Percentiles rank a stretch among this genome's conserved stretches.
These are phyloP conservation scores for Ascosphaera apis DNA, from an alignment of 2,329 filamentous ascomycete genomes.

Conservation along the genomic window DNA sequence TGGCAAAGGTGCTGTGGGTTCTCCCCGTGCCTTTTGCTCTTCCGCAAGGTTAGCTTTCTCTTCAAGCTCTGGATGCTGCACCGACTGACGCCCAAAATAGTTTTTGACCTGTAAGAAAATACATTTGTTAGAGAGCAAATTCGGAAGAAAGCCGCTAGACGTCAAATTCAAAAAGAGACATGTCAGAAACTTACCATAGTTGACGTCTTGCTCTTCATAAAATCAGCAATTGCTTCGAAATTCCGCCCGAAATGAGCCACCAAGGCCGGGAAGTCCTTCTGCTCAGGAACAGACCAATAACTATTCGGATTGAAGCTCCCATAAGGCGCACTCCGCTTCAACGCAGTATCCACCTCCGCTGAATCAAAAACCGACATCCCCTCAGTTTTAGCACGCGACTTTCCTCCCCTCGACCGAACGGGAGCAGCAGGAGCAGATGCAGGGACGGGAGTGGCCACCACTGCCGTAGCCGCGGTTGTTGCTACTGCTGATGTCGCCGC, in stretches of 20 bases:
- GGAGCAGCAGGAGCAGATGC: not conserved
- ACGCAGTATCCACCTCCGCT: too few relatives aligned
- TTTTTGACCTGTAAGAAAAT: constrained; percentile 22
- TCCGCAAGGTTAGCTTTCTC: constrained; percentile 20
- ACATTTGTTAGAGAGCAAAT: constrained; percentile 4
- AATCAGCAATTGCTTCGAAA: constrained; percentile 25
- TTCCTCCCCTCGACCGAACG: too few relatives aligned
- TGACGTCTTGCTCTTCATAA: constrained; percentile 29
- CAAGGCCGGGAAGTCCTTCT: constrained; percentile 23
- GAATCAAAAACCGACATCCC: too few relatives aligned
- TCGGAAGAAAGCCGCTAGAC: too few relatives aligned
- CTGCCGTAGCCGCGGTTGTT: not conserved
- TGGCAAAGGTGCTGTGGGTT: constrained; percentile 21
- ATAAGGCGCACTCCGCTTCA: too few relatives aligned
- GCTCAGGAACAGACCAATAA: constrained; percentile 29
- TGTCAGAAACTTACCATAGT: constrained; percentile 21
- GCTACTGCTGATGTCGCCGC: not conserved
- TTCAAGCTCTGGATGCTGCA: constrained; percentile 22
- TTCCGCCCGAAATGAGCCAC: constrained; percentile 25
- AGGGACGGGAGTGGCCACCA: not conserved
- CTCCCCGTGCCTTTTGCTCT: constrained; percentile 21
- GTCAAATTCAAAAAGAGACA: not conserved
- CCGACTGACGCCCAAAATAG: constrained; percentile 24
- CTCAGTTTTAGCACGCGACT: too few relatives aligned
- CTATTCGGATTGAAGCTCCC: constrained; percentile 22